Evolutionary conservation across 495 filamentous ascomycete species (phyloP), one percentile per base, ranked within the genome.

Genomic region (Talaromyces nanjingensis): DNA sequence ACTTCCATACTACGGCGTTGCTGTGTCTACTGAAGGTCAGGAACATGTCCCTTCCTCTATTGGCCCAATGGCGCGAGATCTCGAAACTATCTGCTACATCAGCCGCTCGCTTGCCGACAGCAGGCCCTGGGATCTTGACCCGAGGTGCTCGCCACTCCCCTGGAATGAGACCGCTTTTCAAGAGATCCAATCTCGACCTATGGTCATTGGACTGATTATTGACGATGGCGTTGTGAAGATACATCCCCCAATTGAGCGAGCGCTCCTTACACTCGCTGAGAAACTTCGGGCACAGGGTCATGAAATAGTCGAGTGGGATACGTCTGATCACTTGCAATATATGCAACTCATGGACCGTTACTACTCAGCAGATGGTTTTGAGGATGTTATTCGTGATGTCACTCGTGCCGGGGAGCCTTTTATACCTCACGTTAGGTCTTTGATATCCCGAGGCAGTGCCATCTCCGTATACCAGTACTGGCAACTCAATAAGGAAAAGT

Each of bases 391-490:
- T 6, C 75, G 78, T 2, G 77, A 82, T 52, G 72, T 86, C 1
- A 71, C 61, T 9, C 69, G 67, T 22, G 78, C 76, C 29, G 80
- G 81, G 0, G 84, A 87, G 62, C 83, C 83, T 3, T 79, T 76
- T 31, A 79, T 85, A n/a, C 81, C 82, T 0, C 79, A 84, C 45
- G 80, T 85, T 1, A 68, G 77, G 60, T 67, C 67, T 0, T 60
- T 79, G 12, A 69, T 83, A 5, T 81, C 78, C 57, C 83, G 82
- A 0, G 78, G 72, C 18, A 69, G 74, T n/a, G 69, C 82, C 2
- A 80, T 85, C 0, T 83, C 80, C 0, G 77, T 84, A 9, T 83
- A 80, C 52, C 73, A 81, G 31, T 86, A 85, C 69, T 84, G 79
- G 81, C 81, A 84, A 61, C 69, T 86, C 4, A 83, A 83, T 68